A percentile compares a stretch with the other conserved stretches of the same genome.
Conservation (phyloP, 495 filamentous ascomycete species). For the Penicillium soppii region DNA sequence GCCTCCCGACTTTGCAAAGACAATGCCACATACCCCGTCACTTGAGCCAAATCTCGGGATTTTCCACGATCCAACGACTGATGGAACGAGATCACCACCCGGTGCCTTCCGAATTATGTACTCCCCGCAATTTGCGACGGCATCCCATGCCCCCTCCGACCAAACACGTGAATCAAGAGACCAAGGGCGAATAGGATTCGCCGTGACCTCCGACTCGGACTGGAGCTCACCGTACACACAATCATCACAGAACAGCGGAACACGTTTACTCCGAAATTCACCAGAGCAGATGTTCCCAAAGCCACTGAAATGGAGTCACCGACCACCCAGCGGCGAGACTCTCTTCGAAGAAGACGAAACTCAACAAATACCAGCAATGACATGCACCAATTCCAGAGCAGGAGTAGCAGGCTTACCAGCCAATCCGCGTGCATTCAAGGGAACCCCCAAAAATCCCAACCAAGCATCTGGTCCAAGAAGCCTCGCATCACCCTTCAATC, state of each 20-base stretch:
- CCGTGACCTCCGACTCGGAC: constrained; percentile 32
- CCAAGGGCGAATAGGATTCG: constrained; percentile 26
- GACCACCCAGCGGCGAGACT: constrained; percentile 35
- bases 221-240: constrained; percentile 25
- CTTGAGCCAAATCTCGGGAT: constrained; percentile 16
- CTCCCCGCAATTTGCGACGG: constrained; percentile 22
- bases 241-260: constrained; percentile 35
- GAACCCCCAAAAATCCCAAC: constrained; percentile 19
- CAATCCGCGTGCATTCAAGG: constrained; percentile 38
- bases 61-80: neutral
- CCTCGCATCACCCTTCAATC: constrained; percentile 2
- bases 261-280: constrained; percentile 31
- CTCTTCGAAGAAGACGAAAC: constrained; percentile 41
- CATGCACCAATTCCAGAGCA: constrained; percentile 1
- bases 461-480: constrained; percentile 2
- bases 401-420: constrained; percentile 32
- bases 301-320: constrained; percentile 37
- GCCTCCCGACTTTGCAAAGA: constrained; percentile 34
- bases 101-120: too few relatives aligned
- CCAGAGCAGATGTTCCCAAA: constrained; percentile 32
- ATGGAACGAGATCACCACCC: constrained; percentile 16
- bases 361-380: neutral
- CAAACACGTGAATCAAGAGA: neutral
- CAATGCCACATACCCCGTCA: constrained; percentile 17
- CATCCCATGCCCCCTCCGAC: constrained; percentile 3